Evolutionary conservation across 176 grass and related monocot species (phyloP), one percentile per base, ranked within the genome.

Genomic region (Aegilops sharonensis): DNA sequence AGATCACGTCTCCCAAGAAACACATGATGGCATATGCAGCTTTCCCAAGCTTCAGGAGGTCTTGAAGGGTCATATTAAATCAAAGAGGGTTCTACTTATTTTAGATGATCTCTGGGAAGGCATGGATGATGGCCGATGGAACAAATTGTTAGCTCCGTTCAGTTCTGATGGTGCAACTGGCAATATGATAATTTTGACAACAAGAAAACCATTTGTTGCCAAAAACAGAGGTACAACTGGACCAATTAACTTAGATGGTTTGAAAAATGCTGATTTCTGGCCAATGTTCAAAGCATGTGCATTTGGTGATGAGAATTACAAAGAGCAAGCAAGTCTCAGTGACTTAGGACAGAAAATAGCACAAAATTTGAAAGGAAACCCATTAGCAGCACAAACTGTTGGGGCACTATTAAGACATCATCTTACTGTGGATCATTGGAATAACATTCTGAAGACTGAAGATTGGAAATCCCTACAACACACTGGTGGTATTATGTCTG

Each of bases 21-120:
- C 18, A 0, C 3, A 32, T 7, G 21, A 61, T 65, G 15, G 30
- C 36, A 23, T 61, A 27, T 54, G 52, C 50, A 81, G 39, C 20
- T 65, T 87, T 17, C 0, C 68, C 0, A 62, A 25, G 13, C 74
- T 84, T 13, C 89, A 84, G 40, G 50, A 69, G 39, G 25, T 43
- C 30, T 75, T 78, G 30, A 18, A n/a, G 6, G 23, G 0, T 23
- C 9, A 17, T 56, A 30, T 84, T 23, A 32, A 27, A 7, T 12
- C 2, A 0, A 80, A 72, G 8, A 91, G 48, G 3, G 45, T 31
- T 47, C 57, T 91, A 8, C 67, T 86, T 20, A 5, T 86, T 20
- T 76, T 91, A 2, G 89, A 91, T 74, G 80, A 87, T 75, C 20
- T 91, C 1, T 91, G 85, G 84, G 27, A 60, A 0, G 24, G 17